A percentile compares a stretch with the other conserved stretches of the same genome.
Evolutionary conservation across 495 filamentous ascomycete genomes (phyloP).

Genomic region (Stereocaulon alpinum): DNA sequence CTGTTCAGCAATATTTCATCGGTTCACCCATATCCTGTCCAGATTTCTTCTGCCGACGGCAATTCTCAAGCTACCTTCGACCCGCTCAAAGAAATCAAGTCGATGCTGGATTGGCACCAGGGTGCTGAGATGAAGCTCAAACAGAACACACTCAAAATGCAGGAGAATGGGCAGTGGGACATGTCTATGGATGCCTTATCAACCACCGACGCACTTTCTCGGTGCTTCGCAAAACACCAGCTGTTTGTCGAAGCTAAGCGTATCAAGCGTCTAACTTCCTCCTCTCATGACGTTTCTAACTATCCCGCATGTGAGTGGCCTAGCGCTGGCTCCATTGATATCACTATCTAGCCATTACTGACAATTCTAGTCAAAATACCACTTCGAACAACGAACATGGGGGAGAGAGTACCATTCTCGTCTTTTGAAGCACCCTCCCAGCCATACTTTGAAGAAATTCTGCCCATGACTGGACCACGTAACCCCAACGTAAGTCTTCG

Average conservation of each 20-base stretch:
- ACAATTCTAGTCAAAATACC: constrained; percentile 6
- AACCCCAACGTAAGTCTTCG: background rate
- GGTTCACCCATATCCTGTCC: constrained; percentile 38
- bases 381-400: constrained; percentile 13
- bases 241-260: constrained; percentile 16
- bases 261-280: constrained; percentile 10
- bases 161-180: constrained; percentile 13
- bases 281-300: background rate
- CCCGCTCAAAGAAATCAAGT: constrained; percentile 23
- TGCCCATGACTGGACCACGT: constrained; percentile 18
- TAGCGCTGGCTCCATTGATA: background rate
- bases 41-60: background rate
- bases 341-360: background rate
- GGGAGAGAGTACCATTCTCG: constrained; percentile 32
- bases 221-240: constrained; percentile 12
- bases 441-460: constrained; percentile 33
- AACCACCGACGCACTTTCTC: background rate
- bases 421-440: constrained; percentile 34
- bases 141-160: constrained; percentile 2
- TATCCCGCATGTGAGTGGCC: background rate
- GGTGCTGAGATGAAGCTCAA: background rate
- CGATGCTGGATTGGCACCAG: constrained; percentile 16
- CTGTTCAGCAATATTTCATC: constrained; percentile 48
- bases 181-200: constrained; percentile 14
- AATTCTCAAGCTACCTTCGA: constrained; percentile 25